A percentile compares a stretch with the other conserved stretches of the same genome.
These are phyloP conservation scores for Chalciporus piperatus DNA, from an alignment of 768 basidiomycete genomes.

Conservation along the genomic window DNA sequence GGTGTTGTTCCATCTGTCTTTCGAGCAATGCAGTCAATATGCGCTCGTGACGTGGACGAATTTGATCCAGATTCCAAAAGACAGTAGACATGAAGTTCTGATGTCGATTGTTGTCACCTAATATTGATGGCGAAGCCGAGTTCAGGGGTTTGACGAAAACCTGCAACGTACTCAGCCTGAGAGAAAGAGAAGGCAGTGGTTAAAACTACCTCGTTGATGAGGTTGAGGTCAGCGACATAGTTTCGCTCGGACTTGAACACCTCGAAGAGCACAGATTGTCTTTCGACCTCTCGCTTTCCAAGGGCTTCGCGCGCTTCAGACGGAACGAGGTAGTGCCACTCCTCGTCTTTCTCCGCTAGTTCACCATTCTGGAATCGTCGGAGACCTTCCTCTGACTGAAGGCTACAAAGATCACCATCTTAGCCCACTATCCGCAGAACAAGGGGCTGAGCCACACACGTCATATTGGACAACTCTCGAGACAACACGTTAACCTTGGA, in stretches of 20 bases:
- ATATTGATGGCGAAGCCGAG: slow-evolving; percentile 60
- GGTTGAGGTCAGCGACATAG: slow-evolving; percentile 78
- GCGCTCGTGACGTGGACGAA: slow-evolving; percentile 62
- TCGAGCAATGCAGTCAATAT: slow-evolving; percentile 73
- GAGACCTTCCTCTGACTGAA: slow-evolving; percentile 63
- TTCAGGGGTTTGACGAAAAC: slow-evolving; percentile 71
- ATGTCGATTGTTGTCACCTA: slow-evolving; percentile 49
- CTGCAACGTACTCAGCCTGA: slow-evolving; percentile 34
- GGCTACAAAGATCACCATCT: slow-evolving; percentile 33
- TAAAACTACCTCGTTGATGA: slow-evolving; percentile 61
- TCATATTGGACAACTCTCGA: slow-evolving; percentile 35
- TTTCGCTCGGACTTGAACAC: slow-evolving; percentile 86
- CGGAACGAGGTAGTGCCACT: slow-evolving; percentile 82
- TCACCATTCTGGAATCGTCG: slow-evolving; percentile 65
- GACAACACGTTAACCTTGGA: slow-evolving; percentile 28
- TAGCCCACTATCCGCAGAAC: slow-evolving; percentile 3
- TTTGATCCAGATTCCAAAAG: slow-evolving; percentile 76
- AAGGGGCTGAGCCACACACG: slow-evolving; percentile 33
- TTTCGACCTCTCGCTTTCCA: slow-evolving; percentile 72
- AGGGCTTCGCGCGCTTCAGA: slow-evolving; percentile 66
- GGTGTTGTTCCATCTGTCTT: slow-evolving; percentile 83
- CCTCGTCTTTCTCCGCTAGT: slow-evolving; percentile 65
- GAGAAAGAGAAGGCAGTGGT: not conserved
- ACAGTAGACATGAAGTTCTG: slow-evolving; percentile 74
- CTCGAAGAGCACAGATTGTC: slow-evolving; percentile 88